Evolutionary conservation across 2,329 filamentous ascomycete species (phyloP).

Genomic region (Ramularia collo-cygni): DNA sequence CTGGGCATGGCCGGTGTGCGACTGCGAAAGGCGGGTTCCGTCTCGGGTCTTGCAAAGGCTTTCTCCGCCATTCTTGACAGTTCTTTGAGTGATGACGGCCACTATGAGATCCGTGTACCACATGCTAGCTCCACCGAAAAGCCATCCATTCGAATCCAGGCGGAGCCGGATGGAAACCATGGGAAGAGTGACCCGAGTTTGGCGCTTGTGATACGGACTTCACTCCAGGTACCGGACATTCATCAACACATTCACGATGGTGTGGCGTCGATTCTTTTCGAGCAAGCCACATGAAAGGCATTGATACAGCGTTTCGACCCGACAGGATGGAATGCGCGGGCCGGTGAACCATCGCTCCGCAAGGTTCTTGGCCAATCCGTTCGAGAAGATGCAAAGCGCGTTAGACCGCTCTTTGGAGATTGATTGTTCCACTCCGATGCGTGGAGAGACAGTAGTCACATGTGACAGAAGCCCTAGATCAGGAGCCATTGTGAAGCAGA

Average conservation of each 20-base stretch:
- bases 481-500: background rate
- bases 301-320: no score
- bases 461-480: background rate
- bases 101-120: slow-evolving; percentile 12
- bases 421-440: no score
- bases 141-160: slow-evolving; percentile 13
- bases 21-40: slow-evolving; percentile 6
- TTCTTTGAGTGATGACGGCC: slow-evolving; percentile 5
- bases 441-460: no score
- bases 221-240: slow-evolving; percentile 7
- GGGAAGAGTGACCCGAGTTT: slow-evolving; percentile 10
- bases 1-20: slow-evolving; percentile 44
- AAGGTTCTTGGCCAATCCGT: no score
- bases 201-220: slow-evolving; percentile 12
- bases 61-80: slow-evolving; percentile 15
- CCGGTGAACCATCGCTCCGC: no score
- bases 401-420: no score
- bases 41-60: slow-evolving; percentile 13
- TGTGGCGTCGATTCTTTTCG: slow-evolving; percentile 15
- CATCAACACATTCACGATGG: slow-evolving; percentile 15
- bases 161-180: slow-evolving; percentile 1
- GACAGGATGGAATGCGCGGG: no score
- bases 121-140: slow-evolving; percentile 6
- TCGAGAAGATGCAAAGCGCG: no score
- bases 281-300: slow-evolving; percentile 5